A percentile compares a stretch with the other conserved stretches of the same genome.
Conservation (phyloP, 148 eudicot species). For the Tetragonia tetragonoides region DNA sequence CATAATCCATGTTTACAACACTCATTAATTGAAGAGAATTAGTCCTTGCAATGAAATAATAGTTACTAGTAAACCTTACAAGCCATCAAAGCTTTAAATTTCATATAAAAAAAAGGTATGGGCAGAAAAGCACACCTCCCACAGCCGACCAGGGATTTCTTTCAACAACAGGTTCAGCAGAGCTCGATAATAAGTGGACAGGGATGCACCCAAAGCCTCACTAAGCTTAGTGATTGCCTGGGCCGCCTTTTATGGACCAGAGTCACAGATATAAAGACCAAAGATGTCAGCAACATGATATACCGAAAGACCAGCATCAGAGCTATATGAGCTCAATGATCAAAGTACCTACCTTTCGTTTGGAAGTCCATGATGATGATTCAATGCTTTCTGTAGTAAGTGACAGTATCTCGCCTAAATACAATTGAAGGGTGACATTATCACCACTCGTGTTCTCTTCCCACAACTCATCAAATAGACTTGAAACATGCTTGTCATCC, state of each 20-base stretch:
- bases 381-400: slow-evolving; percentile 66
- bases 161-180: slow-evolving; percentile 71
- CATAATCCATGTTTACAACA: slow-evolving; percentile 14
- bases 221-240: slow-evolving; percentile 75
- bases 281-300: slow-evolving; percentile 13
- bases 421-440: slow-evolving; percentile 79
- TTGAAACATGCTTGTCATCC: slow-evolving; percentile 80
- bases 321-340: slow-evolving; percentile 7
- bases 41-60: neutral
- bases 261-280: neutral
- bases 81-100: neutral
- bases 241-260: slow-evolving; percentile 59
- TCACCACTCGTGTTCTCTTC: slow-evolving; percentile 93
- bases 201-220: slow-evolving; percentile 70
- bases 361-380: slow-evolving; percentile 85
- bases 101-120: neutral
- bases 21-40: neutral
- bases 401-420: slow-evolving; percentile 73
- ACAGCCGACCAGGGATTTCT: slow-evolving; percentile 90
- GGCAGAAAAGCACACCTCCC: slow-evolving; percentile 69
- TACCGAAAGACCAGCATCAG: neutral
- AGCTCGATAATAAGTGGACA: slow-evolving; percentile 56
- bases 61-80: neutral
- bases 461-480: slow-evolving; percentile 85
- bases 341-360: slow-evolving; percentile 57